Conservation (phyloP, 495 filamentous ascomycete species). For the Cryomyces antarcticus region DNA sequence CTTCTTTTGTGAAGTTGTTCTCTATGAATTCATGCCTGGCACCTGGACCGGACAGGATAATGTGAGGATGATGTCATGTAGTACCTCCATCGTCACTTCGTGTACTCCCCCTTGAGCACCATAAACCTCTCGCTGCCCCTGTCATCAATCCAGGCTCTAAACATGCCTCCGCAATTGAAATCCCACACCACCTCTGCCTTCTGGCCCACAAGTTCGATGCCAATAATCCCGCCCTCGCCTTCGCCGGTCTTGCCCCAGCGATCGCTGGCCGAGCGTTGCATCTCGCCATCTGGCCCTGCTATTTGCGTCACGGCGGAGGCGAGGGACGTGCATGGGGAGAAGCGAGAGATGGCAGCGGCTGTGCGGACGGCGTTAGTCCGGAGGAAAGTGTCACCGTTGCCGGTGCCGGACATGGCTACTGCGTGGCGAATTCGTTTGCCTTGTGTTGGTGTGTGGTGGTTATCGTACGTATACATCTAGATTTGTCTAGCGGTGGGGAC, state of each 20-base stretch:
- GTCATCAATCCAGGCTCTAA: conserved; percentile 55
- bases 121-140: conserved; percentile 39
- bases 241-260: conserved; percentile 62
- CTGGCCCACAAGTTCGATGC: conserved; percentile 43
- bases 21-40: no score
- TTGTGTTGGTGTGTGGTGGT: conserved; percentile 13
- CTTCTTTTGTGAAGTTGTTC: no score
- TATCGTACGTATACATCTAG: no score
- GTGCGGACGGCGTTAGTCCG: conserved; percentile 51
- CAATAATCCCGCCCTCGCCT: conserved; percentile 74
- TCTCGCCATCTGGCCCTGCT: conserved; percentile 49
- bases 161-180: conserved; percentile 85
- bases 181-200: conserved; percentile 41
- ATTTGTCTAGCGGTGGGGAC: not conserved
- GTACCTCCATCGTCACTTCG: no score
- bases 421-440: conserved; percentile 17
- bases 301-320: conserved; percentile 36
- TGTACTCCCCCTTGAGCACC: conserved; percentile 30
- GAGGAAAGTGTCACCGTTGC: conserved; percentile 80
- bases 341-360: conserved; percentile 52
- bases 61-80: no score
- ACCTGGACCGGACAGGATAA: no score
- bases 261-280: conserved; percentile 54
- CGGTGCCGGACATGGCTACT: conserved; percentile 64
- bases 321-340: conserved; percentile 22